phyloP scores from a whole-genome alignment of 2,329 filamentous ascomycete species.

The Rhexocercosporidium sp. region DNA sequence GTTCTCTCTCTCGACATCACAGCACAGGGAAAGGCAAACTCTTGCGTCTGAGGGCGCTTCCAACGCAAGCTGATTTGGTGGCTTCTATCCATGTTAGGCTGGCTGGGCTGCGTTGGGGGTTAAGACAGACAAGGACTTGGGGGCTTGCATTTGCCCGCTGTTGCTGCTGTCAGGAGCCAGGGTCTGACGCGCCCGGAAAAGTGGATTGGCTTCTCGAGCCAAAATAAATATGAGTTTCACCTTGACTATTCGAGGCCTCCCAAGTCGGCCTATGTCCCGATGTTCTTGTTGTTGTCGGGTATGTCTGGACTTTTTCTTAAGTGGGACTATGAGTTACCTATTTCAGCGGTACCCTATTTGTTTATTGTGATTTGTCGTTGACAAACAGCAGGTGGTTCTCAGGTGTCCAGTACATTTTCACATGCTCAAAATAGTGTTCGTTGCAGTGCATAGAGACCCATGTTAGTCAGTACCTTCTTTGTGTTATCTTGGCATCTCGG shows the following conservation, averaged over 20 bases:
- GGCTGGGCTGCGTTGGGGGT: conserved; percentile 7
- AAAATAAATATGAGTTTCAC: not conserved
- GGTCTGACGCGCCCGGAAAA: not conserved
- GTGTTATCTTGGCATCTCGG: conserved; percentile 2
- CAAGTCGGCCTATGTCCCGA: not conserved
- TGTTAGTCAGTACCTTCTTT: not conserved
- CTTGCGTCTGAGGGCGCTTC: not conserved
- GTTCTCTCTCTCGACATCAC: no score
- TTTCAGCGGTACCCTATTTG: not conserved
- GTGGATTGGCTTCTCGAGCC: not conserved
- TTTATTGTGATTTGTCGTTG: not conserved
- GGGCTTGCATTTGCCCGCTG: not conserved
- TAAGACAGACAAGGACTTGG: conserved; percentile 1
- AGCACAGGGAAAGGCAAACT: not conserved
- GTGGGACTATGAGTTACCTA: not conserved
- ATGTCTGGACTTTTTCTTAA: not conserved
- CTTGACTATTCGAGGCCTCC: not conserved
- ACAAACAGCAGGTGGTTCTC: no score
- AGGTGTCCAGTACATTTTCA: not conserved
- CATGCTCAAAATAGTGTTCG: not conserved
- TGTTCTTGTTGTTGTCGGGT: not conserved
- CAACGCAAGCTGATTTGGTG: conserved; percentile 2
- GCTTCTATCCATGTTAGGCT: not conserved
- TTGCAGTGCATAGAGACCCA: not conserved
- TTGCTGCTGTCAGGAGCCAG: not conserved